phyloP scores from a whole-genome alignment of 2,329 filamentous ascomycete genomes.

The Dryadomyces quercus-mongolicae region DNA sequence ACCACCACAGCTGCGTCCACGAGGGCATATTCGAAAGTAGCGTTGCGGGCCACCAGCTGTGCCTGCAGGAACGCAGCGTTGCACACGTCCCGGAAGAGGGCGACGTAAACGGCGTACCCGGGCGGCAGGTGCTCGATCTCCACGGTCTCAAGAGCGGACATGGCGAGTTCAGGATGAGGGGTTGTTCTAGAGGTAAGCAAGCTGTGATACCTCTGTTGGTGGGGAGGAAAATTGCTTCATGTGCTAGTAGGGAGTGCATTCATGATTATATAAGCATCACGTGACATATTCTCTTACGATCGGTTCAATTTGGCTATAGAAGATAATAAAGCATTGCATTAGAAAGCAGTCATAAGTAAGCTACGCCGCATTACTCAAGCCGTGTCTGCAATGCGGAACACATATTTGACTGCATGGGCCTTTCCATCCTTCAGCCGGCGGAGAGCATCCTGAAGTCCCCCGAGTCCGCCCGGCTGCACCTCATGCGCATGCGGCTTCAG shows the following conservation, averaged over 20 bases:
- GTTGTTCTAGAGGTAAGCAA: neutral
- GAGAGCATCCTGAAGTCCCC: slow-evolving; percentile 36
- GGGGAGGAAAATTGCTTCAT: neutral
- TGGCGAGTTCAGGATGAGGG: neutral
- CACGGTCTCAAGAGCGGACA: slow-evolving; percentile 46
- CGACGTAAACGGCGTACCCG: slow-evolving; percentile 56
- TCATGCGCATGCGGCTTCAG: slow-evolving; percentile 33
- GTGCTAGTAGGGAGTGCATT: neutral
- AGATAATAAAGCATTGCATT: too few species aligned
- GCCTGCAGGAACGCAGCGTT: slow-evolving; percentile 70
- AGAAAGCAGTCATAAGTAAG: too few species aligned
- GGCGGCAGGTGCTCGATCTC: slow-evolving; percentile 63
- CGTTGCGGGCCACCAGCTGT: slow-evolving; percentile 75
- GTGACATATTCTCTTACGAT: neutral
- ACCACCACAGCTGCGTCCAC: slow-evolving; percentile 74
- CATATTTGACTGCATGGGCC: slow-evolving; percentile 48
- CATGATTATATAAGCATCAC: neutral
- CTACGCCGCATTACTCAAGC: too few species aligned
- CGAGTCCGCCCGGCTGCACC: slow-evolving; percentile 35
- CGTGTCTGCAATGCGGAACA: slow-evolving; percentile 27
- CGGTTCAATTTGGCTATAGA: too few species aligned
- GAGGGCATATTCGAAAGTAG: slow-evolving; percentile 85
- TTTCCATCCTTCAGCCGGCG: slow-evolving; percentile 39
- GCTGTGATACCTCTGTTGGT: neutral
- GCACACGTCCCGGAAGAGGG: slow-evolving; percentile 61